phyloP scores from a whole-genome alignment of 306 rosid species.

The Inga oerstediana region DNA sequence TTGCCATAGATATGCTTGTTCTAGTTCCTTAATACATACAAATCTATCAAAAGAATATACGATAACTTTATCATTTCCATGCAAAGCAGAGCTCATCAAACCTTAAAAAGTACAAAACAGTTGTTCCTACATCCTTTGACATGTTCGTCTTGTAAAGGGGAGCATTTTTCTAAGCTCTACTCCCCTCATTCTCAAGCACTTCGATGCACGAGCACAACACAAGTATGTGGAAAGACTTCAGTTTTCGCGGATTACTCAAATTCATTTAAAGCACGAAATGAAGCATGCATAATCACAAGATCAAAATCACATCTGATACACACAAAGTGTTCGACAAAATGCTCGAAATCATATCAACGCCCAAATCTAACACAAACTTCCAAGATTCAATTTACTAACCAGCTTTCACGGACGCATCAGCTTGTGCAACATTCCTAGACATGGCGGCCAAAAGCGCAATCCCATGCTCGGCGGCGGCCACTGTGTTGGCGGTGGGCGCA shows the following conservation, averaged over 20 bases:
- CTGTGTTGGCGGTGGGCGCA: constrained; percentile 96
- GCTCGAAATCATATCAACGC: background rate
- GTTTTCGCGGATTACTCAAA: background rate
- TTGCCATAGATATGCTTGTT: background rate
- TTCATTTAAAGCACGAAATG: constrained; percentile 1
- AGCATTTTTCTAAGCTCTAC: background rate
- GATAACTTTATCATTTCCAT: background rate
- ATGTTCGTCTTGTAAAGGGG: background rate
- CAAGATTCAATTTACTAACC: constrained; percentile 48
- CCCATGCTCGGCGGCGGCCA: constrained; percentile 98
- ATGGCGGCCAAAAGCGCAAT: constrained; percentile 89
- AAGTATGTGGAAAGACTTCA: background rate
- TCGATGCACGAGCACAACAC: background rate
- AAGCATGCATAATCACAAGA: background rate
- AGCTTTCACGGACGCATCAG: constrained; percentile 91
- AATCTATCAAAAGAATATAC: background rate
- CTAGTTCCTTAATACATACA: background rate
- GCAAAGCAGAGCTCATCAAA: constrained; percentile 30
- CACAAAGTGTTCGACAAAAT: constrained; percentile 30
- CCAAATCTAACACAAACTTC: background rate
- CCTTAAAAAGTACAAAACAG: background rate
- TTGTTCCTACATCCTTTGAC: background rate
- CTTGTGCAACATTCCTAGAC: constrained; percentile 97
- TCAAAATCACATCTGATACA: background rate
- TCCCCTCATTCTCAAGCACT: background rate